Evolutionary conservation across 2,329 filamentous ascomycete species (phyloP).

Genomic region (Fusarium proliferatum): DNA sequence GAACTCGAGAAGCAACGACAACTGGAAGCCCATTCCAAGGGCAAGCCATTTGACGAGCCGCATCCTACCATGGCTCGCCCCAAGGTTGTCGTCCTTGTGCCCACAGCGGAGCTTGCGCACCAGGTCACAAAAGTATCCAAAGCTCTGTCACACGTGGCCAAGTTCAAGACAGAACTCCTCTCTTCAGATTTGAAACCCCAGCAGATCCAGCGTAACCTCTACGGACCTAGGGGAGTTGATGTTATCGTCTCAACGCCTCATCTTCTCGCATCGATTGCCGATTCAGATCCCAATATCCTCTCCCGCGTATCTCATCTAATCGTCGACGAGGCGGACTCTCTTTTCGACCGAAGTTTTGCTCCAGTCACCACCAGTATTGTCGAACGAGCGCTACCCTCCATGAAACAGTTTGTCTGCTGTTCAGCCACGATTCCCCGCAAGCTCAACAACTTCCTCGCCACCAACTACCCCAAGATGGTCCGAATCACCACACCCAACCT

Average conservation of each 20-base stretch:
- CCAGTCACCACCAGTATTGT: constrained; percentile 85
- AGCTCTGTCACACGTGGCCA: constrained; percentile 82
- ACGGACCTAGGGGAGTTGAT: constrained; percentile 84
- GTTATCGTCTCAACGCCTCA: constrained; percentile 90
- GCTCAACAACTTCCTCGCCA: constrained; percentile 85
- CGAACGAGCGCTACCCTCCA: constrained; percentile 81
- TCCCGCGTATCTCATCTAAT: constrained; percentile 91
- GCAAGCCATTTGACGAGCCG: constrained; percentile 74
- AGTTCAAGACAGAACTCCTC: constrained; percentile 86
- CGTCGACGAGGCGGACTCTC: constrained; percentile 94
- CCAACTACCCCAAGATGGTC: constrained; percentile 82
- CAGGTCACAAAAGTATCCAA: constrained; percentile 89
- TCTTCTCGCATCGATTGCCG: constrained; percentile 85
- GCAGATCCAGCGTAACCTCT: constrained; percentile 86
- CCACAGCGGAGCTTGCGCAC: constrained; percentile 89
- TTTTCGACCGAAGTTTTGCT: constrained; percentile 92
- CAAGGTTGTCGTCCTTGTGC: constrained; percentile 85
- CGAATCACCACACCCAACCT: constrained; percentile 95
- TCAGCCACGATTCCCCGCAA: constrained; percentile 95
- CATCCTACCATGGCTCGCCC: constrained; percentile 83
- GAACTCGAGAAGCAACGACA: constrained; percentile 69
- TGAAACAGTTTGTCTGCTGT: constrained; percentile 90
- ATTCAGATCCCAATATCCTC: constrained; percentile 90
- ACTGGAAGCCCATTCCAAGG: constrained; percentile 63
- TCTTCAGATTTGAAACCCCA: constrained; percentile 80